phyloP scores from a whole-genome alignment of 2,329 filamentous ascomycete species.

The Penicillium digitatum region DNA sequence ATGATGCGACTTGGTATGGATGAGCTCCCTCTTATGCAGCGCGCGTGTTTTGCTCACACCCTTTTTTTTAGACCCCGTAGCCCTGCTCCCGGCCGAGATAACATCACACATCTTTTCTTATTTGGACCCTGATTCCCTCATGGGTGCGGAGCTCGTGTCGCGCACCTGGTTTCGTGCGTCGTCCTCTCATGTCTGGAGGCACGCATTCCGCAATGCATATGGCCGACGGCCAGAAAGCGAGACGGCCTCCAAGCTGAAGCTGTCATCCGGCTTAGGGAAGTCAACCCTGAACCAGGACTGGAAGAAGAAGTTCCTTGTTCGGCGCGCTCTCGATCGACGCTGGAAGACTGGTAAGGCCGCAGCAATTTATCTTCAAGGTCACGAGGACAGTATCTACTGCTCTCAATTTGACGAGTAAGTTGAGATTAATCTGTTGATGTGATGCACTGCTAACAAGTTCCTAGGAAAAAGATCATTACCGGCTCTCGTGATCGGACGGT shows the following conservation, averaged over 20 bases:
- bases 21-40: background rate
- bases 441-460: constrained; percentile 33
- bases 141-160: constrained; percentile 55
- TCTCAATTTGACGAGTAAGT: constrained; percentile 93
- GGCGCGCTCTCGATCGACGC: constrained; percentile 68
- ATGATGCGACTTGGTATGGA: constrained; percentile 38
- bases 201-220: constrained; percentile 57
- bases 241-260: constrained; percentile 45
- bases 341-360: constrained; percentile 78
- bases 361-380: constrained; percentile 85
- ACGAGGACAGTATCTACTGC: constrained; percentile 95
- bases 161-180: constrained; percentile 54
- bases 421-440: background rate
- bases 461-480: constrained; percentile 87
- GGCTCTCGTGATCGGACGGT: constrained; percentile 94
- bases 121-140: constrained; percentile 56
- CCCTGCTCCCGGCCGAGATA: constrained; percentile 56
- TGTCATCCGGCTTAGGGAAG: constrained; percentile 53
- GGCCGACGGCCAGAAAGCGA: constrained; percentile 39
- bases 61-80: constrained; percentile 48
- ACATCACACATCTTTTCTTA: constrained; percentile 57
- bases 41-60: constrained; percentile 11
- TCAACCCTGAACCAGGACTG: constrained; percentile 66
- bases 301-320: constrained; percentile 77
- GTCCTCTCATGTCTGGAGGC: constrained; percentile 59